These are phyloP conservation scores for Trichoderma erinaceum DNA, from an alignment of 495 filamentous ascomycete species.

Conservation along the genomic window DNA sequence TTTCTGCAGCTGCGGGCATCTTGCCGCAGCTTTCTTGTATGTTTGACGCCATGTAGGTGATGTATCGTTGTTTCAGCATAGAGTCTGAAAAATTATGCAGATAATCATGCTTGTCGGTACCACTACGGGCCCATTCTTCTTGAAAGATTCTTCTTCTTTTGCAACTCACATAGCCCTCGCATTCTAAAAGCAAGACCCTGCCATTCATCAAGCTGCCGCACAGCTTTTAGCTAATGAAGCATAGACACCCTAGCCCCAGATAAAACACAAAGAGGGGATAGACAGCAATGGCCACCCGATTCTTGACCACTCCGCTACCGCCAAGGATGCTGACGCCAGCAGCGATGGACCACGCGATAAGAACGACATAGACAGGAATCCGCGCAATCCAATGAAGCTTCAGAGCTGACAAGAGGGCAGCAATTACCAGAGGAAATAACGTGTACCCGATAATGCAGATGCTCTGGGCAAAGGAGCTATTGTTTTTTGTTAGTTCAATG, in stretches of 20 bases:
- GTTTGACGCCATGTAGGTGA: no score
- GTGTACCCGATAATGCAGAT: slow-evolving; percentile 98
- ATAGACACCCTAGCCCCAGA: slow-evolving; percentile 83
- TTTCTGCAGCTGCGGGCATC: no score
- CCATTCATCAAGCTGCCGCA: not conserved
- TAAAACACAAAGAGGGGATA: slow-evolving; percentile 98
- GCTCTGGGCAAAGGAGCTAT: slow-evolving; percentile 92
- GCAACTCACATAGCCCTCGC: not conserved
- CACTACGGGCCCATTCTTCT: not conserved
- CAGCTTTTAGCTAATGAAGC: slow-evolving; percentile 75
- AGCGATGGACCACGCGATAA: slow-evolving; percentile 87
- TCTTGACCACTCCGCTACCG: slow-evolving; percentile 89
- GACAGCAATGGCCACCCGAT: slow-evolving; percentile 89
- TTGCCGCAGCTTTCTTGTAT: no score
- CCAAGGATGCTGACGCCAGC: slow-evolving; percentile 94
- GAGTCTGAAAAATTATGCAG: not conserved
- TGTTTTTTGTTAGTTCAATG: slow-evolving; percentile 6
- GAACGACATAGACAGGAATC: slow-evolving; percentile 81
- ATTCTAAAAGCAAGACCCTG: not conserved
- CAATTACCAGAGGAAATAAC: slow-evolving; percentile 95
- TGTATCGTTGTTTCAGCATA: not conserved
- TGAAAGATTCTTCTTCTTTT: not conserved
- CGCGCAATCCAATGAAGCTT: slow-evolving; percentile 67
- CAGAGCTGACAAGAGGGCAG: slow-evolving; percentile 79
- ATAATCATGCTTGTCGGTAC: not conserved